These are phyloP conservation scores for Gossypium turneri DNA, from an alignment of 345 rosid genomes.

Conservation along the genomic window DNA sequence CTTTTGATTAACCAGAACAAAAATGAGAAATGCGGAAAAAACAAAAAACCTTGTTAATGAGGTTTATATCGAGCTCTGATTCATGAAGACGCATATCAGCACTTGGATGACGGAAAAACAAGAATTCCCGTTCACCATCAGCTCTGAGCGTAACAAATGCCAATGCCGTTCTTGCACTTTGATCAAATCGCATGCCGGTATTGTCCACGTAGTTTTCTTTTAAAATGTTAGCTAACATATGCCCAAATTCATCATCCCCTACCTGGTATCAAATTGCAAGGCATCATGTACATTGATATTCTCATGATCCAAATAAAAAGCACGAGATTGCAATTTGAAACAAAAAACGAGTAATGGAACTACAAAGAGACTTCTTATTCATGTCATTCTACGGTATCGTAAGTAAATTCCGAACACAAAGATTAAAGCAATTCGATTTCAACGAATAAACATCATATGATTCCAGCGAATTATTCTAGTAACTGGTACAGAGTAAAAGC, in stretches of 20 bases:
- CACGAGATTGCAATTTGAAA: slow-evolving; percentile 4
- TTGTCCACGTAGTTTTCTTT: slow-evolving; percentile 71
- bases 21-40: neutral
- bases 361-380: neutral
- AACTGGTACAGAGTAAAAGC: neutral
- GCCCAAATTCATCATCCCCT: slow-evolving; percentile 94
- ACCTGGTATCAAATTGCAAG: slow-evolving; percentile 26
- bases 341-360: neutral
- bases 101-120: slow-evolving; percentile 96
- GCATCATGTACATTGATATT: neutral
- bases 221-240: slow-evolving; percentile 79
- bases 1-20: neutral
- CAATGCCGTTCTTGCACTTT: slow-evolving; percentile 76
- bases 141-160: slow-evolving; percentile 86
- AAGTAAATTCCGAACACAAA: neutral
- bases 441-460: neutral
- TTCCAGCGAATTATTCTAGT: neutral
- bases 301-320: slow-evolving; percentile 10
- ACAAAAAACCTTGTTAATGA: slow-evolving; percentile 61
- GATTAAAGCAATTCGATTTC: neutral
- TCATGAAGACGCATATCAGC: slow-evolving; percentile 95
- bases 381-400: neutral
- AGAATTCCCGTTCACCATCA: slow-evolving; percentile 97
- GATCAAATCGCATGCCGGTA: slow-evolving; percentile 79
- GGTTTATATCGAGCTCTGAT: slow-evolving; percentile 69